A percentile compares a stretch with the other conserved stretches of the same genome.
Evolutionary conservation across 768 basidiomycete species (phyloP).

Genomic region (Antrodiella citrinella): DNA sequence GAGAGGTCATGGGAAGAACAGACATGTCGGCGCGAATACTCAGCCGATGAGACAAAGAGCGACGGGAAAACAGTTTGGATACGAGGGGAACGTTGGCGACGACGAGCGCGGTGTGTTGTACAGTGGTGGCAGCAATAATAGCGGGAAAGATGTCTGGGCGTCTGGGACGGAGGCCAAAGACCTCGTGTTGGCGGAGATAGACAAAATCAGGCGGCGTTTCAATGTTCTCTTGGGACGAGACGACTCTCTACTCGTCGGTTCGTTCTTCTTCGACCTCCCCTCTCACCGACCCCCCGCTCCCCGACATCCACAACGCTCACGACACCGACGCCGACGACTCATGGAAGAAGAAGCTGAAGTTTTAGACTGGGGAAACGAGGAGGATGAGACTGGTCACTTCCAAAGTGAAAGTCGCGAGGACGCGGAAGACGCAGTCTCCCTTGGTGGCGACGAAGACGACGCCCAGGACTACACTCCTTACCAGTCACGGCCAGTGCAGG

Average conservation of each 20-base stretch:
- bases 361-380: slow-evolving; percentile 62
- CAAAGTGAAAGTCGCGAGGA: slow-evolving; percentile 27
- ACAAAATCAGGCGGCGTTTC: no score
- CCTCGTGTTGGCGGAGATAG: neutral
- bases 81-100: neutral
- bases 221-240: no score
- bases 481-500: slow-evolving; percentile 28
- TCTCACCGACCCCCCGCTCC: slow-evolving; percentile 7
- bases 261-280: neutral
- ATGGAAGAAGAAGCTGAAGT: slow-evolving; percentile 66
- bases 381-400: slow-evolving; percentile 27
- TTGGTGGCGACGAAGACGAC: slow-evolving; percentile 63
- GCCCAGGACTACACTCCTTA: slow-evolving; percentile 40
- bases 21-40: slow-evolving; percentile 8
- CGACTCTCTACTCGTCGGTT: no score
- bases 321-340: slow-evolving; percentile 9
- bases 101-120: neutral
- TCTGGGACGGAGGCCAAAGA: neutral
- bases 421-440: slow-evolving; percentile 58
- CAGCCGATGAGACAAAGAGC: slow-evolving; percentile 1
- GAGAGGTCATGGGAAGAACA: slow-evolving; percentile 9
- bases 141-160: neutral
- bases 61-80: slow-evolving; percentile 3
- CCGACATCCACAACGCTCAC: slow-evolving; percentile 1
- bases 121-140: neutral